Percentiles rank a stretch among this genome's conserved stretches.
Conservation (phyloP, 1,284 basidiomycete genomes). For the Rhodotorula sp. region DNA sequence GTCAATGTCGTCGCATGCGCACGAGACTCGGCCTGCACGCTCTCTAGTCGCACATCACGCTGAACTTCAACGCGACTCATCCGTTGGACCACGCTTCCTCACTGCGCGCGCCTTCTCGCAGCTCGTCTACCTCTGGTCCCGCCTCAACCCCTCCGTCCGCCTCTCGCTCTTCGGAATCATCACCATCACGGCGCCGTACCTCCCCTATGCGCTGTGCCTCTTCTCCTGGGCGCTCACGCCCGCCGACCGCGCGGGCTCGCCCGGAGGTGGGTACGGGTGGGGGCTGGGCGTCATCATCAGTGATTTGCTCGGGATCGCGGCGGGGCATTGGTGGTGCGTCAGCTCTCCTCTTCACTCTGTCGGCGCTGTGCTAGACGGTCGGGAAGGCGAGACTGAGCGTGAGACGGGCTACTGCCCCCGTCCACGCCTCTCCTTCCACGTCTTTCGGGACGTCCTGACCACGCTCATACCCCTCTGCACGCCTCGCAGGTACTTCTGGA, state of each 20-base stretch:
- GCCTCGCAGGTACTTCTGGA: constrained; percentile 70
- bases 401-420: not conserved
- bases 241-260: not conserved
- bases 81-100: constrained; percentile 7
- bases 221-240: constrained; percentile 88
- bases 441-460: too few species aligned
- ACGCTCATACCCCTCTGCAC: too few species aligned
- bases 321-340: constrained; percentile 71
- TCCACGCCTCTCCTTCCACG: too few species aligned
- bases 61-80: not conserved
- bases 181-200: constrained; percentile 92
- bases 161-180: constrained; percentile 92
- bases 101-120: constrained; percentile 32
- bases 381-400: not conserved
- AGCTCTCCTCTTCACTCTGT: not conserved
- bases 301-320: constrained; percentile 68
- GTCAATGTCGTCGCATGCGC: not conserved
- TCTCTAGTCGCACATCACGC: constrained; percentile 1
- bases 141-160: constrained; percentile 88
- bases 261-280: constrained; percentile 53
- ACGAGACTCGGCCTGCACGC: not conserved
- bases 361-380: not conserved
- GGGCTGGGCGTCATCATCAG: constrained; percentile 44
- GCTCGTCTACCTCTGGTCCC: constrained; percentile 94
- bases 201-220: constrained; percentile 83